phyloP scores from a whole-genome alignment of 495 filamentous ascomycete species.

The Copromyces sp. region DNA sequence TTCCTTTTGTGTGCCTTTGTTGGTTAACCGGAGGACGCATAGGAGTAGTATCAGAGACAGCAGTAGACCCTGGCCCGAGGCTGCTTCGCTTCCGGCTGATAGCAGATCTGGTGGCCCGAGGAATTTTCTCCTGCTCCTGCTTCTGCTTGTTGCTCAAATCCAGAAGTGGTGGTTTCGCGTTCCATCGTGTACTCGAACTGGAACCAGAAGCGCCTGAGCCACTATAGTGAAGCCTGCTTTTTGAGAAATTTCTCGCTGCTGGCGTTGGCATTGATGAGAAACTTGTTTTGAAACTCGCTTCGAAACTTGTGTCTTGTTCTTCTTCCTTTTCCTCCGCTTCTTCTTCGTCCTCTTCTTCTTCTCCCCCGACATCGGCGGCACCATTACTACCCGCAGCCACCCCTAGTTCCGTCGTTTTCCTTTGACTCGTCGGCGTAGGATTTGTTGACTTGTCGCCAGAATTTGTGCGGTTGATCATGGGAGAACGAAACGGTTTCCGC shows the following conservation, averaged over 20 bases:
- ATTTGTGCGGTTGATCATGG: constrained; percentile 13
- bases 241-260: not conserved
- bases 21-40: not conserved
- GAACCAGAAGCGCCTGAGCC: not conserved
- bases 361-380: not conserved
- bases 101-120: not conserved
- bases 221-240: not conserved
- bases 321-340: not conserved
- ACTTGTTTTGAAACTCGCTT: not conserved
- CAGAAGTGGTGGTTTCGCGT: not conserved
- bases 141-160: not conserved
- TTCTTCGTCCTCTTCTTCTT: not conserved
- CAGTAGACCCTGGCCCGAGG: not conserved
- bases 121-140: not conserved
- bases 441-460: not conserved
- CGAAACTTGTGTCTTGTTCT: too few relatives aligned
- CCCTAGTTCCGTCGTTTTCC: not conserved
- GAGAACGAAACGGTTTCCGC: constrained; percentile 21
- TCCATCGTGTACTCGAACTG: not conserved
- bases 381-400: not conserved
- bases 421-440: not conserved
- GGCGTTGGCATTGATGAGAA: not conserved
- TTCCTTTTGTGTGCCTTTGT: not conserved
- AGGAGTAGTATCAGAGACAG: not conserved
- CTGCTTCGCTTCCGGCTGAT: not conserved